phyloP scores from a whole-genome alignment of 129 eudicot species.

The Scalesia atractyloides region DNA sequence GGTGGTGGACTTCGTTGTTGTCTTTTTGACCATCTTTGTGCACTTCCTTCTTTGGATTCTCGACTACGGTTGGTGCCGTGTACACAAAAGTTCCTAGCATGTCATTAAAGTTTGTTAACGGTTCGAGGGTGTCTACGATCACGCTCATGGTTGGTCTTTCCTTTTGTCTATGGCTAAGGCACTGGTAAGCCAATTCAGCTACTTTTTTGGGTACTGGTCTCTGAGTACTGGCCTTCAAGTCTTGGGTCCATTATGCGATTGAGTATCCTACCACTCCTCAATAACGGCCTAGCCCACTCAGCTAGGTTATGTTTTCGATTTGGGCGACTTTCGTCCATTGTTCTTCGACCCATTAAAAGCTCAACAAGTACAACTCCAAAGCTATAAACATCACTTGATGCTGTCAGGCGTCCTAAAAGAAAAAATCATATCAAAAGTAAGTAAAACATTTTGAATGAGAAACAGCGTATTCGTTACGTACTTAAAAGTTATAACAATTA shows the following conservation, averaged over 20 bases:
- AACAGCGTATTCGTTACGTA: neutral
- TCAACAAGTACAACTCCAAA: constrained; percentile 80
- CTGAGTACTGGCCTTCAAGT: constrained; percentile 72
- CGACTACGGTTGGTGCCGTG: constrained; percentile 38
- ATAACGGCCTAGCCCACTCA: constrained; percentile 73
- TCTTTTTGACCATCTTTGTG: constrained; percentile 29
- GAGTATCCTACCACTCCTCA: constrained; percentile 50
- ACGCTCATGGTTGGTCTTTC: constrained; percentile 58
- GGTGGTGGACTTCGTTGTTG: constrained; percentile 29
- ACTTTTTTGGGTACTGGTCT: constrained; percentile 62
- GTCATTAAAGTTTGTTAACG: constrained; percentile 43
- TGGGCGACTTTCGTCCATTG: constrained; percentile 69
- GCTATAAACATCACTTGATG: constrained; percentile 86
- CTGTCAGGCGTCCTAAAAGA: constrained; percentile 73
- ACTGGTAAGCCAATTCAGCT: constrained; percentile 69
- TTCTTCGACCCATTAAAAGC: constrained; percentile 66
- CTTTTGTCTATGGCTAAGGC: constrained; percentile 72
- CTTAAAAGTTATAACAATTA: neutral
- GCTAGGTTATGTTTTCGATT: constrained; percentile 61
- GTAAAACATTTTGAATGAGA: neutral
- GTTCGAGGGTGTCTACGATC: constrained; percentile 55
- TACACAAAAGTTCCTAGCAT: constrained; percentile 62
- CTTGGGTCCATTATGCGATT: constrained; percentile 73
- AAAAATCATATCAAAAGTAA: constrained; percentile 2
- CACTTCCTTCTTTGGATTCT: constrained; percentile 21